Evolutionary conservation across 2,329 filamentous ascomycete genomes (phyloP), one percentile per base, ranked within the genome.

Genomic region (Periconia macrospinosa): DNA sequence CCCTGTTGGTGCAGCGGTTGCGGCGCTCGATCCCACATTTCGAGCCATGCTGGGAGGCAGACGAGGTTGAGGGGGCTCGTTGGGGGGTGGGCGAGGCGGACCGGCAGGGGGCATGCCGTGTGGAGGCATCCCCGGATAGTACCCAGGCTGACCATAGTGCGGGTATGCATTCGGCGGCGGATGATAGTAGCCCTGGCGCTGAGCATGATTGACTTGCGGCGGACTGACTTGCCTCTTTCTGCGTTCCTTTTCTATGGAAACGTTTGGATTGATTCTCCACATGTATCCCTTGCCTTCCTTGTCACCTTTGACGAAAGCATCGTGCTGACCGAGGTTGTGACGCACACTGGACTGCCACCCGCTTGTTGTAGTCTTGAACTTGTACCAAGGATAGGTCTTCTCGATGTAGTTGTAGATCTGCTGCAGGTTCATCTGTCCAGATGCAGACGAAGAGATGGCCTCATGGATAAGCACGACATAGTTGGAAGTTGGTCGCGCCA

Each of bases 291-390:
- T 87, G 50, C 84, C 85, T 77, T 75, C 77, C 54, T 78, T 82
- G 59, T 86, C 83, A 15, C 81, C 83, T 61, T 86, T 84, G 66
- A 81, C 79, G 63, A 87, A 87, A 71, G 79, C 75, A 72, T 82
- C 65, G 70, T 82, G 75, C 75, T 86, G 74, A 65, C 82, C 74
- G 70, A 88, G 75, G 54, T 88, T 88, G 67, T 88, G 85, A 33
- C 85, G 80, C 37, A 88, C 84, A 75, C 84, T 86, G 33, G 83
- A 86, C 55, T 86, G 85, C 85, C 85, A 88, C 14, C 85, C 85
- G 58, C 81, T 80, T 1, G 84, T 86, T 50, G 81, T 74, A 14
- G 76, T 82, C 53, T 75, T 76, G 66, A 86, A 86, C 63, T 84
- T 85, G 75, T 83, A 87, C 63, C 83, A 87, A 1, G 85, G 84